phyloP scores from a whole-genome alignment of 176 grass and related monocot species.

The Typha latifolia region DNA sequence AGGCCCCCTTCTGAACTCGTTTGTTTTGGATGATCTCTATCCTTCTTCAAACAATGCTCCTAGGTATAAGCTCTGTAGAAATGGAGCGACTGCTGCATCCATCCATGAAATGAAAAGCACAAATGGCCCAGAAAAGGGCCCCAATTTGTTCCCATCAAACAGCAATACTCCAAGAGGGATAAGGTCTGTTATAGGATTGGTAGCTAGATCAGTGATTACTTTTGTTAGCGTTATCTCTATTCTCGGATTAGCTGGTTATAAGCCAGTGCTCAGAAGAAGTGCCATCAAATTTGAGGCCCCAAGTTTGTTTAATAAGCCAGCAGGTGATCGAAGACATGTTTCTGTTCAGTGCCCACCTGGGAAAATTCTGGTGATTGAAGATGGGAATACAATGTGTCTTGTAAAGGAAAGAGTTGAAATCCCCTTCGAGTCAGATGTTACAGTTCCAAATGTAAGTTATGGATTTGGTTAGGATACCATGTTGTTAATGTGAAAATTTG shows the following conservation, averaged over 20 bases:
- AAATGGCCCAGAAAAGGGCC: too few species aligned
- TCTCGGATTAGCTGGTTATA: slow-evolving; percentile 1
- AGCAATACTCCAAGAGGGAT: background rate
- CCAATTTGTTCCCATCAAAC: too few species aligned
- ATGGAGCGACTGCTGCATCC: background rate
- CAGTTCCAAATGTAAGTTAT: slow-evolving; percentile 7
- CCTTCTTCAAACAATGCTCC: background rate
- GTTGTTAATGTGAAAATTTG: background rate
- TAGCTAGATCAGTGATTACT: slow-evolving; percentile 3
- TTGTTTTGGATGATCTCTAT: slow-evolving; percentile 3
- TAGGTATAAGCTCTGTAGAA: slow-evolving; percentile 1
- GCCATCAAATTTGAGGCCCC: background rate
- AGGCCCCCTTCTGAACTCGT: slow-evolving; percentile 2
- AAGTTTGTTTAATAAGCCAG: too few species aligned
- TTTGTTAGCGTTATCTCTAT: slow-evolving; percentile 6
- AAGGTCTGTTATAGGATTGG: slow-evolving; percentile 1
- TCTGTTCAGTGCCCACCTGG: slow-evolving; percentile 7
- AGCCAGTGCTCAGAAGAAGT: background rate
- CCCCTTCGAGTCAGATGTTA: slow-evolving; percentile 10
- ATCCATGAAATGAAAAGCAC: too few species aligned
- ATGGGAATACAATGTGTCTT: slow-evolving; percentile 5
- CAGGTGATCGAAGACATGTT: background rate
- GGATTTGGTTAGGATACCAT: slow-evolving; percentile 8
- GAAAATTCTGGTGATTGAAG: slow-evolving; percentile 13
- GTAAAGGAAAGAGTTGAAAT: slow-evolving; percentile 6